Percentiles rank a stretch among this genome's conserved stretches.
phyloP scores from a whole-genome alignment of 129 eudicot genomes.

The Flaveria brownii region DNA sequence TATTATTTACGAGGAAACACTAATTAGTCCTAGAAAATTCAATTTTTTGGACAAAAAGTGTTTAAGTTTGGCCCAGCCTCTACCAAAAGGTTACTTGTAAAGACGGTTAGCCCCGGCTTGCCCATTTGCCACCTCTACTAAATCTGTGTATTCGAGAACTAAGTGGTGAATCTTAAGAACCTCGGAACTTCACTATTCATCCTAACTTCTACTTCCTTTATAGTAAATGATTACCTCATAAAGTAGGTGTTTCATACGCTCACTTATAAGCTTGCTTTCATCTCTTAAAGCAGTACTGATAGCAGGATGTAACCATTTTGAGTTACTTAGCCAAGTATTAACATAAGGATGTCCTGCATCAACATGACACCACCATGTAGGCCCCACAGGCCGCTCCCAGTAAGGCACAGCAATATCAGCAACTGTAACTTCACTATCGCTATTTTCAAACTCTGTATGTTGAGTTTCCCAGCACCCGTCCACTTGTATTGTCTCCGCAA shows the following conservation, averaged over 20 bases:
- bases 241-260: conserved; percentile 74
- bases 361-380: conserved; percentile 79
- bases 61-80: neutral
- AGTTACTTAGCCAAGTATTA: conserved; percentile 51
- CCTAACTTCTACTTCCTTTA: neutral
- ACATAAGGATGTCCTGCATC: conserved; percentile 53
- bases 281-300: conserved; percentile 59
- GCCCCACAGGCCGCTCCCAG: conserved; percentile 59
- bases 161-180: too few species aligned
- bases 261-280: conserved; percentile 76
- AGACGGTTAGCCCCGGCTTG: neutral
- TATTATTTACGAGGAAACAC: neutral
- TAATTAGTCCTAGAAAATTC: neutral
- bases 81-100: neutral
- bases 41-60: neutral
- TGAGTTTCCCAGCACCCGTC: conserved; percentile 51
- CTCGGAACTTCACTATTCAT: too few species aligned
- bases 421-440: conserved; percentile 57
- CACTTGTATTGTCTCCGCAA: conserved; percentile 45
- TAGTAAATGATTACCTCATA: conserved; percentile 46
- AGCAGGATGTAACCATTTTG: conserved; percentile 76
- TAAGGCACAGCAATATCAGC: conserved; percentile 69
- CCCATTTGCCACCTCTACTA: neutral
- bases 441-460: conserved; percentile 34
- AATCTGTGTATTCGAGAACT: neutral